Evolutionary conservation across 2,329 filamentous ascomycete genomes (phyloP), one percentile per base, ranked within the genome.

Genomic region (Mariannaea elegans): DNA sequence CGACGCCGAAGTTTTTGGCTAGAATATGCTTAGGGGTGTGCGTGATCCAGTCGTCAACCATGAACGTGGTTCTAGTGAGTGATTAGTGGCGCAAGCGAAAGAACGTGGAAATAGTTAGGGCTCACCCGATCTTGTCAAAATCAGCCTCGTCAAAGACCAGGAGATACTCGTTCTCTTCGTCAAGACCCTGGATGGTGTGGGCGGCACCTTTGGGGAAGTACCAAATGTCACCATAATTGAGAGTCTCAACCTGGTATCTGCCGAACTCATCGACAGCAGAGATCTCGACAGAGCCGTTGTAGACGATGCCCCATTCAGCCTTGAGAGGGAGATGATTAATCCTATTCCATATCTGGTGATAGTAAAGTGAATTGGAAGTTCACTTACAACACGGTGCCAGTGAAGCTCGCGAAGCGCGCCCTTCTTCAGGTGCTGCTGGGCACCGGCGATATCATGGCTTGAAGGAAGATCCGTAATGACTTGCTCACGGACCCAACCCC

Each of bases 251-350:
- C 66, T 85, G 78, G 68, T 84, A 83, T 46, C 80, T 72, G 29
- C 88, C 88, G 31, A 86, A 75, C 69, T 90, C 84, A 61, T 90
- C 84, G 4, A 90, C 87, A 1, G 84, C 86, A 2, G 84, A 86
- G 19, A 90, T 72, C 4, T 85, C 71, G 6, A 90, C 80, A 2
- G 80, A 80, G 4, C 88, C 87, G 2, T 73, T 72, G 49, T 87
- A 88, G 0, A 90, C 80, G 59, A 87, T 84, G 1, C 86, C 87
- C 87, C 87, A 90, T 78, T 90, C 87, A 9, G 87, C 87, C 84
- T 87, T 54, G 1, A 2, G 4, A 14, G n/a, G 52, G 9, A 2
- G 47, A 49, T 29, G 19, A 16, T 12, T 3, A 18, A 7, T 29
- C 8, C 24, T 16, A 5, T 42, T 14, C 8, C 21, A 1, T 7